Conservation (phyloP, 1,284 basidiomycete genomes). For the Ustilago vetiveriae region DNA sequence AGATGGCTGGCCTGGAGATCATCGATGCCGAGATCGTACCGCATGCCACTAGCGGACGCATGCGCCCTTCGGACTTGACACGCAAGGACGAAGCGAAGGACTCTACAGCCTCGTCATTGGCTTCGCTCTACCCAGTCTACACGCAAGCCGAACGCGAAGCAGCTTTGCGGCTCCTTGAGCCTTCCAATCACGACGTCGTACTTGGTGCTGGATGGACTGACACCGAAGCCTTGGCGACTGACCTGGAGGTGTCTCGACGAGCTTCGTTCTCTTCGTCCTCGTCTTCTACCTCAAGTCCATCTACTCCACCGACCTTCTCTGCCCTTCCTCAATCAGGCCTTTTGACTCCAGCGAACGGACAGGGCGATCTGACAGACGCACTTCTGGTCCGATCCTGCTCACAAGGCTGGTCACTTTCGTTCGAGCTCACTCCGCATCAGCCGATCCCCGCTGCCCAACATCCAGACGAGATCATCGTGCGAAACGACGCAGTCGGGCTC, state of each 20-base stretch:
- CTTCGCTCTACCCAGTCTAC: slow-evolving; percentile 19
- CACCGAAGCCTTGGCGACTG: background rate
- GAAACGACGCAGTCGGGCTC: slow-evolving; percentile 48
- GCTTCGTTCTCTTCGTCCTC: slow-evolving; percentile 19
- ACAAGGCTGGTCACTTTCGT: slow-evolving; percentile 58
- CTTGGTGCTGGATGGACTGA: slow-evolving; percentile 51
- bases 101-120: background rate
- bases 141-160: slow-evolving; percentile 28
- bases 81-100: background rate
- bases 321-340: background rate
- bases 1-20: slow-evolving; percentile 35
- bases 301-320: background rate
- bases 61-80: background rate
- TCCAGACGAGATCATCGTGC: slow-evolving; percentile 43
- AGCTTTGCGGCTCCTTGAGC: slow-evolving; percentile 31
- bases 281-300: slow-evolving; percentile 8
- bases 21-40: slow-evolving; percentile 40
- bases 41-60: background rate
- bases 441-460: slow-evolving; percentile 12
- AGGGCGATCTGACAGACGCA: slow-evolving; percentile 10
- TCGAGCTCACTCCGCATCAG: slow-evolving; percentile 47
- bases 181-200: slow-evolving; percentile 40
- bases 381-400: slow-evolving; percentile 51
- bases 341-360: background rate
- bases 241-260: slow-evolving; percentile 1